A percentile compares a stretch with the other conserved stretches of the same genome.
These are phyloP conservation scores for Penicillium cosmopolitanum DNA, from an alignment of 495 filamentous ascomycete genomes.

Conservation along the genomic window DNA sequence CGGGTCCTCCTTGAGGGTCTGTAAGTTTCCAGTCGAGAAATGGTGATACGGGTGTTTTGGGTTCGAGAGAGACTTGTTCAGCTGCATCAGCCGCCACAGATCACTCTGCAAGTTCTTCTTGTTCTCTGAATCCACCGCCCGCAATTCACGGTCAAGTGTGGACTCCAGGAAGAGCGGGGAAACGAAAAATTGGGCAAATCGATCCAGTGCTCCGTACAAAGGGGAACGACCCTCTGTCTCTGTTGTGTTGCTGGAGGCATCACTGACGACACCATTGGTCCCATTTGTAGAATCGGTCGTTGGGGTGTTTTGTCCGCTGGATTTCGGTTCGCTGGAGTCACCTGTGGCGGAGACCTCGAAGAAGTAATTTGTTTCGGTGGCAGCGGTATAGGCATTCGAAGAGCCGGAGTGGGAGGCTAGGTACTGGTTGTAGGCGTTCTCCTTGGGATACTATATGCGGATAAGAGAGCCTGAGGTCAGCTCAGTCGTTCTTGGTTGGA, in stretches of 20 bases:
- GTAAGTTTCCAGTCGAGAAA: conserved; percentile 92
- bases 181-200: conserved; percentile 98
- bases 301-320: conserved; percentile 35
- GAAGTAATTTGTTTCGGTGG: conserved; percentile 96
- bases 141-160: conserved; percentile 88
- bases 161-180: conserved; percentile 86
- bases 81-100: conserved; percentile 87
- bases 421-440: conserved; percentile 96
- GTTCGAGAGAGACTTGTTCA: conserved; percentile 90
- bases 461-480: conserved; percentile 17
- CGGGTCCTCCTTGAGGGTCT: conserved; percentile 85
- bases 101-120: conserved; percentile 99
- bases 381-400: conserved; percentile 93
- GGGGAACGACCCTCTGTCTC: conserved; percentile 55
- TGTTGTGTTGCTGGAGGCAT: conserved; percentile 40
- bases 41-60: conserved; percentile 90
- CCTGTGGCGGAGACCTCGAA: conserved; percentile 86
- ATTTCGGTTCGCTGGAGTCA: conserved; percentile 48
- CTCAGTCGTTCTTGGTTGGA: background rate
- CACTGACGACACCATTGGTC: conserved; percentile 41
- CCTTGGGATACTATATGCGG: conserved; percentile 72
- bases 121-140: conserved; percentile 96
- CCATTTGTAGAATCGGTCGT: conserved; percentile 29
- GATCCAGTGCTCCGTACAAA: conserved; percentile 86
- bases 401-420: conserved; percentile 84